phyloP scores from a whole-genome alignment of 805 yeast species.

The Ogataea wickerhamii region DNA sequence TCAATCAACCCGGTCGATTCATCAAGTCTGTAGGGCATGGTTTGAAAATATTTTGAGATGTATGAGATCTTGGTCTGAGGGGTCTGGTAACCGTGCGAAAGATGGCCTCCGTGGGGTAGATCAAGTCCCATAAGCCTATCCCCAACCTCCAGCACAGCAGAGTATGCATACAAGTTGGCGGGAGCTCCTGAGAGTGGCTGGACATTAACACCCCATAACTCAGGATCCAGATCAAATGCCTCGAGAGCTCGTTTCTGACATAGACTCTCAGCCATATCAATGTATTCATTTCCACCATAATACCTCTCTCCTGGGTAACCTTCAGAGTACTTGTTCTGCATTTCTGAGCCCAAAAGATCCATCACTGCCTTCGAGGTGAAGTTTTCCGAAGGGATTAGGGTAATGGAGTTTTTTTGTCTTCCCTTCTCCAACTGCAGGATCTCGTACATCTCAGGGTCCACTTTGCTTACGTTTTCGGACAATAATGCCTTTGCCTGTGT shows the following conservation, averaged over 20 bases:
- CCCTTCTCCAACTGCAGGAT: conserved; percentile 72
- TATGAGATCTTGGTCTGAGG: conserved; percentile 84
- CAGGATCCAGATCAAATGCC: conserved; percentile 72
- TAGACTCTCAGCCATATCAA: conserved; percentile 83
- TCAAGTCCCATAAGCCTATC: conserved; percentile 97
- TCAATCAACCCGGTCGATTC: conserved; percentile 86
- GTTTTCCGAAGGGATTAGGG: conserved; percentile 92
- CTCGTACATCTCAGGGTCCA: conserved; percentile 81
- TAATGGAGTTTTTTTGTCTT: conserved; percentile 90
- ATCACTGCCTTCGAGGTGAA: conserved; percentile 94
- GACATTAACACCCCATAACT: conserved; percentile 95
- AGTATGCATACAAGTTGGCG: conserved; percentile 90
- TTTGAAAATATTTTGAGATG: conserved; percentile 91
- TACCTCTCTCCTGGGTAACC: conserved; percentile 98
- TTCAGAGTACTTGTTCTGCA: conserved; percentile 97
- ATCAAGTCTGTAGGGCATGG: conserved; percentile 94
- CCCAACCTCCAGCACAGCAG: conserved; percentile 82
- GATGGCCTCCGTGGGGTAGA: conserved; percentile 97
- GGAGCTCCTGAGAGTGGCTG: conserved; percentile 96
- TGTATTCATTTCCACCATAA: conserved; percentile 96
- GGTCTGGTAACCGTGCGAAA: conserved; percentile 96
- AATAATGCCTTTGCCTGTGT: conserved; percentile 49
- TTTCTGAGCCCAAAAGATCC: conserved; percentile 91
- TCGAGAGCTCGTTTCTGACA: conserved; percentile 91
- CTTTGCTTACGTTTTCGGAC: conserved; percentile 59